Evolutionary conservation across 495 filamentous ascomycete species (phyloP), one percentile per base, ranked within the genome.

Genomic region (Rhizodiscina lignyota): DNA sequence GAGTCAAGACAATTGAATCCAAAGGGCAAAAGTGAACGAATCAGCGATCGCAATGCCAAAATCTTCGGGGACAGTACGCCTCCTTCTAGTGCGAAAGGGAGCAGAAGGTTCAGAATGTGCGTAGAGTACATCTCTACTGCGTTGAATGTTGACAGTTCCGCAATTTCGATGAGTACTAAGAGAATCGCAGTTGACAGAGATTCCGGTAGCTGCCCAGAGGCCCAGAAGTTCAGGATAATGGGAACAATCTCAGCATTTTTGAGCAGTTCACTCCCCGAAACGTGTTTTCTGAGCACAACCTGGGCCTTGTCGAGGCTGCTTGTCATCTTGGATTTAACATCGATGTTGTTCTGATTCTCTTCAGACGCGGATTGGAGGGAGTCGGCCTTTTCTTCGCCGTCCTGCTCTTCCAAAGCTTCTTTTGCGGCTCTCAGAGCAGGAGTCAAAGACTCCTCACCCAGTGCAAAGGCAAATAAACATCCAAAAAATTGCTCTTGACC

Each of bases 401-500:
- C n/a, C n/a, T n/a, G n/a, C n/a, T n/a, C n/a, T n/a, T n/a, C n/a
- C n/a, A n/a, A n/a, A n/a, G n/a, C n/a, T n/a, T n/a, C n/a, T n/a
- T n/a, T n/a, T n/a, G n/a, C n/a, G n/a, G n/a, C 40, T 21, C 49
- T 29, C 28, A 54, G 52, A 5, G 45, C 44, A 22, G 43, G 35
- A 18, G 41, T 41, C 43, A 51, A 39, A 30, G 41, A 37, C 37
- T 54, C 73, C 50, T 93, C 80, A 35, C 83, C 80, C 26, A 93
- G 55, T 5, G 77, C 74, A 48, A 87, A 85, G 4, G 80, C 72
- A 34, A 94, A 61, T n/a, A 94, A 67, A 42, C 74, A 71, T 12
- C 84, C 83, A 58, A 91, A 91, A 1, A 92, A 59, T 50, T 83
- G 77, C 32, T 80, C 74, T 40, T 70, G 68, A 36, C 74, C 72